A percentile compares a stretch with the other conserved stretches of the same genome.
phyloP scores from a whole-genome alignment of 2,329 filamentous ascomycete genomes.

The Incumbomyces delicatus region DNA sequence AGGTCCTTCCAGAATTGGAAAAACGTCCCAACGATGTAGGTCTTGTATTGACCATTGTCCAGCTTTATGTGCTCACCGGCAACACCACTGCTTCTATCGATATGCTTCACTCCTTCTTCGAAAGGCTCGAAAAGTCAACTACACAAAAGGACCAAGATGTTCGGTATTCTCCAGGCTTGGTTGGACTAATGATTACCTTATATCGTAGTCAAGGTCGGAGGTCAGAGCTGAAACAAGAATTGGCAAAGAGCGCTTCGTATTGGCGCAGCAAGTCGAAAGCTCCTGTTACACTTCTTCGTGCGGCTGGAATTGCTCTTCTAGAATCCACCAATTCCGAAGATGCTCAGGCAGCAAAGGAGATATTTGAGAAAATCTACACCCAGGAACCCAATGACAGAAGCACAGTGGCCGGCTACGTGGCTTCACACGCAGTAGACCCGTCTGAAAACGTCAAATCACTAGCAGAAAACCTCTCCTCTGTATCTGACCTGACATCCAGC shows the following conservation, averaged over 20 bases:
- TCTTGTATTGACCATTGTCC: conserved; percentile 66
- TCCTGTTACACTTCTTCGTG: conserved; percentile 60
- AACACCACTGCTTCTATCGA: conserved; percentile 64
- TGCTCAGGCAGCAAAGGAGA: conserved; percentile 59
- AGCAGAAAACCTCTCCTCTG: conserved; percentile 29
- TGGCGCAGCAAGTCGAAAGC: conserved; percentile 59
- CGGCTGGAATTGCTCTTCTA: conserved; percentile 74
- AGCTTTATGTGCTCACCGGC: conserved; percentile 64
- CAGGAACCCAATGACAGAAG: conserved; percentile 55
- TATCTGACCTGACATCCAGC: conserved; percentile 33
- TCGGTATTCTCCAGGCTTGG: conserved; percentile 73
- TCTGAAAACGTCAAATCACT: conserved; percentile 28
- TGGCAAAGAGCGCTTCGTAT: conserved; percentile 69
- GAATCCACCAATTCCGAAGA: conserved; percentile 63
- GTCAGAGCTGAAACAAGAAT: conserved; percentile 58
- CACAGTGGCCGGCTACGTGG: conserved; percentile 74
- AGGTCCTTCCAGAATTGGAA: conserved; percentile 59
- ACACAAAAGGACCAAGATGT: conserved; percentile 53
- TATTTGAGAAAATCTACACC: conserved; percentile 62
- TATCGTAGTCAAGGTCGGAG: conserved; percentile 69
- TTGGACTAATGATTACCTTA: conserved; percentile 69
- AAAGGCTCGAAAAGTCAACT: conserved; percentile 55
- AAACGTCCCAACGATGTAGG: conserved; percentile 72
- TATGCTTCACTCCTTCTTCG: conserved; percentile 67
- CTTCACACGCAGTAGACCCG: conserved; percentile 57